Evolutionary conservation across 2,329 filamentous ascomycete genomes (phyloP).

Genomic region (Phaeosphaeriaceae sp.): DNA sequence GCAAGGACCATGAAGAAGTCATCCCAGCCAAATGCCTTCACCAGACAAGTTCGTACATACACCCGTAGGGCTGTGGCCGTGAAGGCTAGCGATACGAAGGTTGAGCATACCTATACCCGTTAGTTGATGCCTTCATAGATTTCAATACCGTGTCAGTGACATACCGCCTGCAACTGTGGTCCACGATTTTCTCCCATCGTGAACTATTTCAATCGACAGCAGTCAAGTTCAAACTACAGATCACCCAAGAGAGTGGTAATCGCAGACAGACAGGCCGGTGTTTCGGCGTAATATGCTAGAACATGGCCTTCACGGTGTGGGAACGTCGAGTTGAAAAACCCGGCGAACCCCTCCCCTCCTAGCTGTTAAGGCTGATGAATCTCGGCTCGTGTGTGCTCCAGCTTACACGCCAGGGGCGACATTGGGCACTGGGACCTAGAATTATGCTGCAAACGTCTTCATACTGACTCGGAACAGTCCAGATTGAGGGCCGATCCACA

Average conservation of each 20-base stretch:
- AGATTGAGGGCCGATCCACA: constrained; percentile 1
- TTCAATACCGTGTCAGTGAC: constrained; percentile 10
- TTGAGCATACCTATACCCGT: constrained; percentile 35
- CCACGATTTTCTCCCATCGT: constrained; percentile 39
- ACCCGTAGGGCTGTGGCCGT: constrained; percentile 47
- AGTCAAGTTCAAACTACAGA: constrained; percentile 15
- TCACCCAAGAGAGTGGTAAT: constrained; percentile 14
- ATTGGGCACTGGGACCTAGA: background rate
- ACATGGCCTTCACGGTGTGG: constrained; percentile 6
- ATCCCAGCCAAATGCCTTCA: constrained; percentile 48
- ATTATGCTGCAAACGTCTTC: background rate
- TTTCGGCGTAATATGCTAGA: constrained; percentile 25
- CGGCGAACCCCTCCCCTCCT: background rate
- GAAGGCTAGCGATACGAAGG: constrained; percentile 52
- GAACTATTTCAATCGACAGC: constrained; percentile 5
- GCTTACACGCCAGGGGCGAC: background rate
- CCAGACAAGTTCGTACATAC: constrained; percentile 50
- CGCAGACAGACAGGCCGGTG: constrained; percentile 9
- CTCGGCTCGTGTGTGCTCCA: constrained; percentile 6
- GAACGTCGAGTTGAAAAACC: background rate
- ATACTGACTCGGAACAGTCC: background rate
- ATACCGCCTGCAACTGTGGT: constrained; percentile 40
- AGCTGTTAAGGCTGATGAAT: constrained; percentile 9
- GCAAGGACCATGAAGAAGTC: constrained; percentile 43
- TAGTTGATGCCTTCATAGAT: constrained; percentile 4